Evolutionary conservation across 495 filamentous ascomycete genomes (phyloP), one percentile per base, ranked within the genome.

Genomic region (Penicillium herquei): DNA sequence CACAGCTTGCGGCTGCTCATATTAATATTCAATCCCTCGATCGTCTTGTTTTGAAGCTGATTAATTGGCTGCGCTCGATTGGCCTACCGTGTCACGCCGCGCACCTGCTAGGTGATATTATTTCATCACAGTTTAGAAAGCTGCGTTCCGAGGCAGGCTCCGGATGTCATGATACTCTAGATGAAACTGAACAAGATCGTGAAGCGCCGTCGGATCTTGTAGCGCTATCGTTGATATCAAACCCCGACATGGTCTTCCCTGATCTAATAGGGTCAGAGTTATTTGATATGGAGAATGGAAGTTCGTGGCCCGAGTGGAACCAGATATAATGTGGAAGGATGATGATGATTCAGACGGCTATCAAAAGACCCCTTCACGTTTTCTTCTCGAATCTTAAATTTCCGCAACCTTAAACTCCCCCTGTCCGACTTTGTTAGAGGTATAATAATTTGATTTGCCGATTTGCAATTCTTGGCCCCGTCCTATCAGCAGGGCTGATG

Each of bases 41-140:
- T 47, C 46, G 39, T 2, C 53, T 72, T 7, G 57, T 73, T 8
- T 32, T 63, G 8, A 67, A 52, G 16, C 47, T 75, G 8, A 59
- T 70, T 0, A 60, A 63, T 6, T 75, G 72, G 70, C 62, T 73
- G 14, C 69, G 64, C 9, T 68, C 70, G 0, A 73, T 73, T 32
- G 72, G 70, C 13, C 58, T 72, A 3, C 69, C 72, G 1, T 72
- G 68, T 39, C 72, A 75, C 51, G 68, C 67, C 6, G 72, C 72
- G 1, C 60, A 73, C 57, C 67, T 69, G 8, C 62, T 75, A 6
- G 70, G 67, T 7, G 58, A 63, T 48, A 69, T 73, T 32, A 55
- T 64, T 33, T 37, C 16, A 13, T 39, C 48, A 7, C 48, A 39
- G 7, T 50, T 50, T 8, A 31, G 39, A 39, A 50, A 39, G 14